Evolutionary conservation across 257 asterid genomes (phyloP).

Genomic region (Ilex asprella): DNA sequence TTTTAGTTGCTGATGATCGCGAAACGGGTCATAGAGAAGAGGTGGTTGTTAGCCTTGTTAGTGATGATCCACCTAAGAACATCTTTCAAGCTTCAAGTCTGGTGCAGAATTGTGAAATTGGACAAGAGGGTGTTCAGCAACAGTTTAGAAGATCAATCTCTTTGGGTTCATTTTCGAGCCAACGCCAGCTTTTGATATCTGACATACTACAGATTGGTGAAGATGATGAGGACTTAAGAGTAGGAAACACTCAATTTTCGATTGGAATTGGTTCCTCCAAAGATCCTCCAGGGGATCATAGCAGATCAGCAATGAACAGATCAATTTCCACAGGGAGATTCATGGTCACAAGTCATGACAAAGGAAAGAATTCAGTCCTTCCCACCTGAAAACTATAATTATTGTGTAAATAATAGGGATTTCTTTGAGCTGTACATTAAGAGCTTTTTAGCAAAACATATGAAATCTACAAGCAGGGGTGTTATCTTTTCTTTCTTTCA

Average conservation of each 20-base stretch:
- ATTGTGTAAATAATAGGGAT: constrained; percentile 3
- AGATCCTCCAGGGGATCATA: constrained; percentile 14
- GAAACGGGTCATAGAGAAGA: constrained; percentile 19
- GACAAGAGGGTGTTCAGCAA: constrained; percentile 16
- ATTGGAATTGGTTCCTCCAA: constrained; percentile 23
- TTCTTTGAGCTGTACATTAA: not conserved
- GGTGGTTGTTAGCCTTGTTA: constrained; percentile 16
- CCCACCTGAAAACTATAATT: constrained; percentile 20
- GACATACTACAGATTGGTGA: constrained; percentile 14
- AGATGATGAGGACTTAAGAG: constrained; percentile 18
- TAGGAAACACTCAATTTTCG: constrained; percentile 7
- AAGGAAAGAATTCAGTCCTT: constrained; percentile 30
- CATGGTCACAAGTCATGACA: constrained; percentile 27
- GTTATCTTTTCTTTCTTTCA: no score
- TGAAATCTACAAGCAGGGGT: no score
- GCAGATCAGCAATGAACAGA: constrained; percentile 32
- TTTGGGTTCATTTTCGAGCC: constrained; percentile 29
- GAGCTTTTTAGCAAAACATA: no score
- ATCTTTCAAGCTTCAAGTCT: not conserved
- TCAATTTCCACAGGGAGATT: constrained; percentile 44
- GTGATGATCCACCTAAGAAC: constrained; percentile 14
- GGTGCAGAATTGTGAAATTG: not conserved
- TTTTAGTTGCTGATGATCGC: constrained; percentile 37
- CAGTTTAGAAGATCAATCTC: constrained; percentile 33
- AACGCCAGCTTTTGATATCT: constrained; percentile 14